phyloP scores from a whole-genome alignment of 1,284 basidiomycete species.

The Wolfiporia cocos region DNA sequence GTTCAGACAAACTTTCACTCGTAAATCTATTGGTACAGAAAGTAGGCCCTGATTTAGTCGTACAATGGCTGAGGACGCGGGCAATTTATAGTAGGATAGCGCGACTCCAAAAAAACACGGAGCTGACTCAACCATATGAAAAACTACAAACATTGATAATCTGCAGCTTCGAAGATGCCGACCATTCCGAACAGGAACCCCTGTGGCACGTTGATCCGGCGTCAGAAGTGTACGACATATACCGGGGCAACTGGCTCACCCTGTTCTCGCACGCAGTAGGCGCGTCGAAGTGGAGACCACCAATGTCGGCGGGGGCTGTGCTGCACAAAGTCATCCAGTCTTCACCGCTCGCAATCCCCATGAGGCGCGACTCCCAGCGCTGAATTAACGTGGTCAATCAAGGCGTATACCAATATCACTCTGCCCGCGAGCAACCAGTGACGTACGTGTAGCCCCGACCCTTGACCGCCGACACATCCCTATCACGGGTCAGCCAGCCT shows the following conservation, averaged over 20 bases:
- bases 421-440: too few species aligned
- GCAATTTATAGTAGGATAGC: too few species aligned
- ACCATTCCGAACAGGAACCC: slow-evolving; percentile 10
- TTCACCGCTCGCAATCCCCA: slow-evolving; percentile 1
- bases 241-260: slow-evolving; percentile 3
- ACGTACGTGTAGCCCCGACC: too few species aligned
- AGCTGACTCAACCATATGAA: too few species aligned
- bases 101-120: too few species aligned
- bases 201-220: not conserved
- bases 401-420: too few species aligned
- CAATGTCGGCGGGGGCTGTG: slow-evolving; percentile 3
- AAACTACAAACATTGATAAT: not conserved
- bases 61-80: too few species aligned
- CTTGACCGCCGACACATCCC: too few species aligned
- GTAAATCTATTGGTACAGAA: too few species aligned
- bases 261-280: slow-evolving; percentile 5
- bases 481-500: not conserved
- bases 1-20: too few species aligned
- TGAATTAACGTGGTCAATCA: too few species aligned
- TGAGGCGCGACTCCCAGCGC: slow-evolving; percentile 3
- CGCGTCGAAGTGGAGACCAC: not conserved
- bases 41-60: too few species aligned
- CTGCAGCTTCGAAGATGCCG: slow-evolving; percentile 10
- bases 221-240: not conserved
- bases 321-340: slow-evolving; percentile 6